phyloP scores from a whole-genome alignment of 495 filamentous ascomycete species.

The Parachaetomium inaequale region DNA sequence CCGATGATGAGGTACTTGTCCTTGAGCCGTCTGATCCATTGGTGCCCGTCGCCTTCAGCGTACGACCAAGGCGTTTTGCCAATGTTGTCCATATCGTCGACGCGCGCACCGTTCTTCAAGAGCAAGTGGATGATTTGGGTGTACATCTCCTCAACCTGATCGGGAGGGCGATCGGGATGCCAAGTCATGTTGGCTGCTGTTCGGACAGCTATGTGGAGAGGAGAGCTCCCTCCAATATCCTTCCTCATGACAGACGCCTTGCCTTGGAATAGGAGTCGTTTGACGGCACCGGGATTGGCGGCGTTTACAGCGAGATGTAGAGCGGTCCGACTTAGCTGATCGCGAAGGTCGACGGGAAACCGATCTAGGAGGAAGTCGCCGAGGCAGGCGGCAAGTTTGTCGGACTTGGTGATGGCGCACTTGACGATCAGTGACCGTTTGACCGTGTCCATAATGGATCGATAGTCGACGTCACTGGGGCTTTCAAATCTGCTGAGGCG shows the following conservation, averaged over 20 bases:
- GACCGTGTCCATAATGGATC: constrained; percentile 11
- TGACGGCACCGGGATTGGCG: constrained; percentile 14
- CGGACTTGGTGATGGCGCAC: constrained; percentile 4
- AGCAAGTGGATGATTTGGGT: constrained; percentile 20
- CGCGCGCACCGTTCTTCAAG: constrained; percentile 14
- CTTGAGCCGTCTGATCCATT: constrained; percentile 18
- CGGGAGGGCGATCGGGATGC: neutral
- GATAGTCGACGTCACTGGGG: constrained; percentile 19
- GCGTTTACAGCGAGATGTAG: constrained; percentile 14
- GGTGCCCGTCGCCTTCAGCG: constrained; percentile 7
- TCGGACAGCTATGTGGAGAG: constrained; percentile 17
- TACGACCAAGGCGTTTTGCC: constrained; percentile 15
- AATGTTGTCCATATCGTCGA: constrained; percentile 12
- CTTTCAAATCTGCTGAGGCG: constrained; percentile 22
- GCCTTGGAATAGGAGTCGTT: constrained; percentile 13
- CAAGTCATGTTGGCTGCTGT: constrained; percentile 6
- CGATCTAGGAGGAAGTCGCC: constrained; percentile 12
- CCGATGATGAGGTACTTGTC: constrained; percentile 20
- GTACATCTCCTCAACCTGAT: constrained; percentile 7
- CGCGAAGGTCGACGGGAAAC: constrained; percentile 11
- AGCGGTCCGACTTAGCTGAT: constrained; percentile 11
- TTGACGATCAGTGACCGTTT: constrained; percentile 14
- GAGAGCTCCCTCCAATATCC: constrained; percentile 11
- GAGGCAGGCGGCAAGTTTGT: constrained; percentile 1
- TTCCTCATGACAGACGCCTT: constrained; percentile 15